Base-by-base conservation (phyloP, 2,329 filamentous ascomycete species). In the Colletotrichum scovillei region DNA sequence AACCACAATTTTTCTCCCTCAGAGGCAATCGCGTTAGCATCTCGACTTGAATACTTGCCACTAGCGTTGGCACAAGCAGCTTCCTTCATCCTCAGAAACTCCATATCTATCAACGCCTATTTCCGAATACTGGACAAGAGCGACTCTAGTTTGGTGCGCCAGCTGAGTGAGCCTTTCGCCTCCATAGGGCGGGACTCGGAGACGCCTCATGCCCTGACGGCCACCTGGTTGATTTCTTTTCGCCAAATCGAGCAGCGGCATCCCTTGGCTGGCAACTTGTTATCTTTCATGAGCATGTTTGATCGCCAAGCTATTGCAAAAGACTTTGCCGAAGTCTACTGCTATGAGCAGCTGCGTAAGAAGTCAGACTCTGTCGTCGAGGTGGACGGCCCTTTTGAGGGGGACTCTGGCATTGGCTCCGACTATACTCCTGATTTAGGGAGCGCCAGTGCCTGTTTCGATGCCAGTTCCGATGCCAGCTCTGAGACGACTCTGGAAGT, bases 211-310 rank as follows among this genome's bases (percentile, higher is more conserved):
- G 76, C 82, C 0, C 75, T 84, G 0, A 58, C 72, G 3, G 35
- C 55, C 1, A 81, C 79, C 5, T 81, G 79, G 79, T 74, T 78
- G 32, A 74, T 81, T 69, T 64, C 78, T 1, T 78, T 81, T 35
- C 73, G 78, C 1, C 74, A 83, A 11, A 83, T 87, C 38, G 79
- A 78, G 6, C 65, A 74, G 0, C 69, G 74, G 19, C 68, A 78
- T 14, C 76, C 70, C 3, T 78, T 80, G 1, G 86, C 86, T 14
- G 79, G 85, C 3, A 75, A 85, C 9, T 77, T 81, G 2, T 63
- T 83, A 1, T 83, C 80, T 0, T 78, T 88, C 7, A 83, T 87
- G 81, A 86, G 85, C 76, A 82, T 85, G 66, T 83, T 84, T 0
- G 74, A 81, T 3, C 38, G 52, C 8, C 78, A 78, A 5, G 82